Evolutionary conservation across 148 eudicot genomes (phyloP).

Genomic region (Rhododendron ferrugineum): DNA sequence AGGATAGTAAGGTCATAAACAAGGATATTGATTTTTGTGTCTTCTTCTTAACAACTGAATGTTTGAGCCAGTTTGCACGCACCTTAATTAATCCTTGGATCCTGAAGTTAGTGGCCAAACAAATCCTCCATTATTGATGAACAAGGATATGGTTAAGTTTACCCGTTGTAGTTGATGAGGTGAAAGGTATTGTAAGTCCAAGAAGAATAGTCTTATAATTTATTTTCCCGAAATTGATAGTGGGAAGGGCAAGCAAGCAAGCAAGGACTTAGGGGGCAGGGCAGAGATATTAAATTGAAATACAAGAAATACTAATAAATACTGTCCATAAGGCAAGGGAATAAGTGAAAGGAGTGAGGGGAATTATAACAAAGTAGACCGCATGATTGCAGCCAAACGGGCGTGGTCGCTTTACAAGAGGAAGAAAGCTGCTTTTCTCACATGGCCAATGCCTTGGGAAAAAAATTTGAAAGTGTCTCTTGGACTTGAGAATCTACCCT

Average conservation of each 20-base stretch:
- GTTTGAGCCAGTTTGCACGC: not conserved
- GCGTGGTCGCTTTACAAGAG: constrained; percentile 59
- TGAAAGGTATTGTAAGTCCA: not conserved
- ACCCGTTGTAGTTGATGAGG: too few species aligned
- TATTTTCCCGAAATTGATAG: not conserved
- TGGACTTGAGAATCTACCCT: constrained; percentile 18
- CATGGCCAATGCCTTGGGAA: constrained; percentile 25
- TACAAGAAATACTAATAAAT: not conserved
- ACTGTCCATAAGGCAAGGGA: not conserved
- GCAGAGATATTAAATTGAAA: not conserved
- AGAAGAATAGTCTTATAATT: not conserved
- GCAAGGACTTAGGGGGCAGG: not conserved
- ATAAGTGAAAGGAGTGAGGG: constrained; percentile 10
- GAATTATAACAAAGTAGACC: constrained; percentile 68
- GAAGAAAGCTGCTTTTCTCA: constrained; percentile 49
- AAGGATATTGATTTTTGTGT: too few species aligned
- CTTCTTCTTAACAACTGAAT: not conserved
- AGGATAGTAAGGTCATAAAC: not conserved
- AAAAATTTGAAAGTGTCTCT: not conserved
- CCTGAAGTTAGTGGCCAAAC: too few species aligned
- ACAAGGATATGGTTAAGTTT: not conserved
- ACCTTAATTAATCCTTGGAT: too few species aligned
- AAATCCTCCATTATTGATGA: too few species aligned
- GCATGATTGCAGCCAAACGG: constrained; percentile 64
- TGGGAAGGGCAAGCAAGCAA: not conserved